phyloP scores from a whole-genome alignment of 2,329 filamentous ascomycete genomes.

The Tympanopsis confertula region DNA sequence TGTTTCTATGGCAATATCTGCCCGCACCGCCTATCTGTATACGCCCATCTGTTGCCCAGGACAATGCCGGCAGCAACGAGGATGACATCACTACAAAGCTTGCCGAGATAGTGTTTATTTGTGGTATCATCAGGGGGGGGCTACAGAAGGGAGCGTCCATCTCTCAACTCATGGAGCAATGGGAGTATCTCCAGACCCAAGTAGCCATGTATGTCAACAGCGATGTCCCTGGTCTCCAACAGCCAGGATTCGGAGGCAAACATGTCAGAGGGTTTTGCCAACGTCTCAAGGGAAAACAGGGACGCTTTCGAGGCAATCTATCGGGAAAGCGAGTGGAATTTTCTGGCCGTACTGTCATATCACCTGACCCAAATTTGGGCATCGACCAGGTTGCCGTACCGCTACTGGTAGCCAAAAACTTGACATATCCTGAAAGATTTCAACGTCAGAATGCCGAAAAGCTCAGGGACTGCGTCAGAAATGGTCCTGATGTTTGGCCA shows the following conservation, averaged over 20 bases:
- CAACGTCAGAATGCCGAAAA: conserved; percentile 78
- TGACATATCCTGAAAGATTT: conserved; percentile 88
- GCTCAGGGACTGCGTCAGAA: conserved; percentile 60
- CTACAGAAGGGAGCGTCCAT: conserved; percentile 74
- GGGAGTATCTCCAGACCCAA: conserved; percentile 91
- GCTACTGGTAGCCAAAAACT: conserved; percentile 80
- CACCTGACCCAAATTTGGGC: conserved; percentile 84
- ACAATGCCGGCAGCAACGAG: conserved; percentile 80
- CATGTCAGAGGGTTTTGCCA: conserved; percentile 92
- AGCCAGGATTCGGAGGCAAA: conserved; percentile 68
- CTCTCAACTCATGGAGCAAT: conserved; percentile 89
- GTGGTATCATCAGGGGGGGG: conserved; percentile 73
- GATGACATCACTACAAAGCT: conserved; percentile 94
- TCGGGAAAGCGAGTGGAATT: conserved; percentile 98
- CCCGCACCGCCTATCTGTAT: conserved; percentile 91
- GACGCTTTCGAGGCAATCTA: conserved; percentile 89
- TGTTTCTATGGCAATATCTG: conserved; percentile 95
- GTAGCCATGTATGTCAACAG: conserved; percentile 98
- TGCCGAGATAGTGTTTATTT: conserved; percentile 91
- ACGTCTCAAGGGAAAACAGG: conserved; percentile 94
- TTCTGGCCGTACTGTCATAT: conserved; percentile 93
- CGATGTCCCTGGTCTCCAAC: conserved; percentile 80
- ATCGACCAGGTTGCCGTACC: conserved; percentile 93
- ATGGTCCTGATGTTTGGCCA: conserved; percentile 70
- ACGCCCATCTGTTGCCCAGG: conserved; percentile 83